A percentile compares a stretch with the other conserved stretches of the same genome.
These are phyloP conservation scores for Hymenoscyphus repandus DNA, from an alignment of 2,329 filamentous ascomycete genomes.

Conservation along the genomic window DNA sequence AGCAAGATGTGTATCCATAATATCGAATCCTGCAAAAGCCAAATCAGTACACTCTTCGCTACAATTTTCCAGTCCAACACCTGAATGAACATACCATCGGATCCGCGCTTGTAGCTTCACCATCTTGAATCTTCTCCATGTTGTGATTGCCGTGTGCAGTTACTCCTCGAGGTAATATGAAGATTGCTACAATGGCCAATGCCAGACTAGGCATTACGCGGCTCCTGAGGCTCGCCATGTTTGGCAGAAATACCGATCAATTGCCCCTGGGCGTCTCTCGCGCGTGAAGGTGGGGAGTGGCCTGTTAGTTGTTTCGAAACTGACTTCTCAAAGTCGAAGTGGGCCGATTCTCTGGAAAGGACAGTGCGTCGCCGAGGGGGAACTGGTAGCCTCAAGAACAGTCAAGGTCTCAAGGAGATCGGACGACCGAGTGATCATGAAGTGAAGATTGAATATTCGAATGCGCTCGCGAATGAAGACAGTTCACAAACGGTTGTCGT, in stretches of 20 bases:
- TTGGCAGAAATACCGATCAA: not conserved
- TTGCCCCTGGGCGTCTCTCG: not conserved
- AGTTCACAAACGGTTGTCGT: no score
- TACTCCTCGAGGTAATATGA: conserved; percentile 16
- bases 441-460: not conserved
- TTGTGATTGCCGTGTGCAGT: conserved; percentile 41
- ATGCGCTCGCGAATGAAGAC: no score
- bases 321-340: not conserved
- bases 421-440: not conserved
- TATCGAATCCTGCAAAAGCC: conserved; percentile 60
- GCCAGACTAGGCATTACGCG: conserved; percentile 9
- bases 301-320: conserved; percentile 1
- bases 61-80: not conserved
- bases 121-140: conserved; percentile 58
- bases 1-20: conserved; percentile 93
- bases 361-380: not conserved
- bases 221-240: conserved; percentile 14
- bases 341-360: not conserved
- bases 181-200: conserved; percentile 3
- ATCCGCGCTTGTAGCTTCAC: conserved; percentile 63
- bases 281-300: not conserved
- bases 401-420: conserved; percentile 7
- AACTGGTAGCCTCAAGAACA: conserved; percentile 5
- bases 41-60: conserved; percentile 31
- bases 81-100: conserved; percentile 55